Base-by-base conservation (phyloP, 805 yeast species). In the Metschnikowia lochheadii region DNA sequence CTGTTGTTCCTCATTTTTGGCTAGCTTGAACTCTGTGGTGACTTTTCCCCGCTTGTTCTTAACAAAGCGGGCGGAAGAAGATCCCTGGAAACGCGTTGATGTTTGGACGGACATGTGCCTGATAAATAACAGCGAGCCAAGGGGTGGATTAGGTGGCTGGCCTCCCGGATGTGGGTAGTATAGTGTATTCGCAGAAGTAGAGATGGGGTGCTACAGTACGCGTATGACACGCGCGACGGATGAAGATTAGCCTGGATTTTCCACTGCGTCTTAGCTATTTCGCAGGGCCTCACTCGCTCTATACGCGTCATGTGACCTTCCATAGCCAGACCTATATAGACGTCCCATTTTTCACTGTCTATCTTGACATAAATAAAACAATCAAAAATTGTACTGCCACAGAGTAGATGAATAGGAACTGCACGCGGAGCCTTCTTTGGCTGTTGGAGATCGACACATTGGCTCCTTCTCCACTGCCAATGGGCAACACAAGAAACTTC, bases 341-440 rank as follows among this genome's bases (percentile, higher is more conserved):
- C 20, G 8, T 13, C 8, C 14, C 32, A 43, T 13, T 20, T 26
- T 37, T 20, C 15, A 26, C 10, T 10, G 10, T 13, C 34, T 44
- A 57, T 17, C 60, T 52, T 4, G 60, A 57, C 81, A 91, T 82
- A 52, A 85, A 70, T 84, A 92, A 84, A 72, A 90, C 82, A 49
- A 89, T 72, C 17, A 82, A 62, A 20, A 87, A 79, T 72, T 92
- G 98, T 62, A 90, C 76, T 14, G 87, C 76, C 60, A 89, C 89
- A 7, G 96, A 84, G 67, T 92, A 92, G 39, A 86, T 75, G 61
- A 92, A 90, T 56, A 92, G 72, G 64, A 87, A 92, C 62, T 92
- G 96, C 52, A 94, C 85, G 57, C 97, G 81, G 53, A 87, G 80
- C 66, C 88, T 85, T 55, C 89, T 80, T 52, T 85, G 86, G 23